phyloP scores from a whole-genome alignment of 202 grass and related monocot species.

The Zizania palustris region DNA sequence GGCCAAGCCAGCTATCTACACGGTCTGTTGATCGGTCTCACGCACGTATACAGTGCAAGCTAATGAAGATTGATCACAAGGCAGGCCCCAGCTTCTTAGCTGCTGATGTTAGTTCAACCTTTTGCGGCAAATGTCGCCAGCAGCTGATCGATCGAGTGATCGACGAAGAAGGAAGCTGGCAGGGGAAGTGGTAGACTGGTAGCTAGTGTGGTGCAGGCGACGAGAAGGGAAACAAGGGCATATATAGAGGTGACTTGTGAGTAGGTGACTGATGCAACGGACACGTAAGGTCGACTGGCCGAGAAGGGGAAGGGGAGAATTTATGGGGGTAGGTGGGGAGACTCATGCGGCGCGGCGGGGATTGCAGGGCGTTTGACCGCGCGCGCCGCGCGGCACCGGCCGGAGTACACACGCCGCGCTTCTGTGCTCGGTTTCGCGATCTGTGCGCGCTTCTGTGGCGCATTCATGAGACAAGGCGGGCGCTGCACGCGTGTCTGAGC shows the following conservation, averaged over 20 bases:
- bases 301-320: neutral
- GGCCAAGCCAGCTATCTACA: too few relatives aligned
- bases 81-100: neutral
- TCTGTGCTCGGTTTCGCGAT: neutral
- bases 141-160: neutral
- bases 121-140: neutral
- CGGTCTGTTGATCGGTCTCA: too few relatives aligned
- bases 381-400: neutral
- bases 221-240: neutral
- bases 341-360: neutral
- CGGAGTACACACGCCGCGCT: too few relatives aligned
- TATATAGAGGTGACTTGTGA: neutral
- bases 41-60: neutral
- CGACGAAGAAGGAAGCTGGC: neutral
- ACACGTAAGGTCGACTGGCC: neutral
- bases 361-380: neutral
- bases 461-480: slow-evolving; percentile 21
- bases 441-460: slow-evolving; percentile 5
- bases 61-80: neutral
- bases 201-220: neutral
- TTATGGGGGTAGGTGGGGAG: neutral
- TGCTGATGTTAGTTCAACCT: neutral
- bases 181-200: neutral
- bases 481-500: neutral
- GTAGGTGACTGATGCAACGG: neutral